phyloP scores from a whole-genome alignment of 495 filamentous ascomycete species.

The Parathielavia appendiculata region DNA sequence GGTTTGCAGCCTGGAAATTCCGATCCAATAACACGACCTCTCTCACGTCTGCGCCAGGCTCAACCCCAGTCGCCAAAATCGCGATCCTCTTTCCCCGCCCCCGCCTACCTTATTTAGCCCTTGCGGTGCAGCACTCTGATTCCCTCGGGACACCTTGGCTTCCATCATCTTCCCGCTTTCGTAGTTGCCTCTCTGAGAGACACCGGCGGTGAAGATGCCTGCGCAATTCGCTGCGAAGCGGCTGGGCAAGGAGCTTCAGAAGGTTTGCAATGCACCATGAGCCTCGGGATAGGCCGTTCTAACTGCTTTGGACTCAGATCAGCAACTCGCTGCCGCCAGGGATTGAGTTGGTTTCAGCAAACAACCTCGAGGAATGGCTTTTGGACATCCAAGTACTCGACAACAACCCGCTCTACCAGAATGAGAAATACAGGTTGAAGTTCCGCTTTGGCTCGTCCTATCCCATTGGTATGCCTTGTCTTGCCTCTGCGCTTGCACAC shows the following conservation, averaged over 20 bases:
- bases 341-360: slow-evolving; percentile 72
- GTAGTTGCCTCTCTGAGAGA: not conserved
- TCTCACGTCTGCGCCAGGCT: no score
- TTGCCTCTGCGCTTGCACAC: not conserved
- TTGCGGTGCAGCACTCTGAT: no score
- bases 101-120: not conserved
- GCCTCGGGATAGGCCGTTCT: not conserved
- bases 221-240: slow-evolving; percentile 45
- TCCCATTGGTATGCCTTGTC: slow-evolving; percentile 69
- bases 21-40: no score
- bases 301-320: slow-evolving; percentile 37
- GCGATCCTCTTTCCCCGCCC: no score
- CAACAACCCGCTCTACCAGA: slow-evolving; percentile 80
- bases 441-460: slow-evolving; percentile 81
- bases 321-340: slow-evolving; percentile 57
- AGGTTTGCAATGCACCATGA: slow-evolving; percentile 31
- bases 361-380: slow-evolving; percentile 83
- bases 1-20: no score
- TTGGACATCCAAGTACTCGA: slow-evolving; percentile 92
- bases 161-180: not conserved
- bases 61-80: no score
- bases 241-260: slow-evolving; percentile 48
- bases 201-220: slow-evolving; percentile 29
- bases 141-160: not conserved
- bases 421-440: slow-evolving; percentile 76